Conservation (phyloP, 1,284 basidiomycete species). For the Puccinia novopanici region DNA sequence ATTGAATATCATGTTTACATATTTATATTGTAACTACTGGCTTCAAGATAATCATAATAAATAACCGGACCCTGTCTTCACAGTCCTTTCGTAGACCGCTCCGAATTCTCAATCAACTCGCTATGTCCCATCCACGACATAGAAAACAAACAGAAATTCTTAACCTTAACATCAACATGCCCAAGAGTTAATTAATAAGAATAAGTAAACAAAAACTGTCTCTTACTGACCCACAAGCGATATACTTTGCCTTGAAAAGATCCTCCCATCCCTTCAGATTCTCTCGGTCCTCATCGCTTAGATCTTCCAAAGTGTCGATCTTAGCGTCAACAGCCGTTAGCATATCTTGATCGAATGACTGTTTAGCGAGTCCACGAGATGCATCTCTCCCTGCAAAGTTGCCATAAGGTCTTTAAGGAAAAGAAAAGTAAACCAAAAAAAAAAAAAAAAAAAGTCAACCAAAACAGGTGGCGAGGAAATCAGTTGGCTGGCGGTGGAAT, state of each 20-base stretch:
- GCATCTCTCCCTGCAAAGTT: slow-evolving; percentile 57
- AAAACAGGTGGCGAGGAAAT: too few species aligned
- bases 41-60: too few species aligned
- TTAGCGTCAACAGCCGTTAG: slow-evolving; percentile 55
- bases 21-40: not conserved
- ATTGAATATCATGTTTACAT: too few species aligned
- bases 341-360: slow-evolving; percentile 56
- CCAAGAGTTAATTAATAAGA: too few species aligned
- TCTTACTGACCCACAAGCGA: slow-evolving; percentile 38
- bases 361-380: slow-evolving; percentile 56
- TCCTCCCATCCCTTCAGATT: slow-evolving; percentile 56
- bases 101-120: slow-evolving; percentile 45
- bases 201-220: not conserved
- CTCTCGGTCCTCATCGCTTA: slow-evolving; percentile 54
- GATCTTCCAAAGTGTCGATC: slow-evolving; percentile 55
- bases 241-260: slow-evolving; percentile 44
- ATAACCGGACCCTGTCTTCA: not conserved
- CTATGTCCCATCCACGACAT: not conserved
- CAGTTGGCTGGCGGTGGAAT: not conserved
- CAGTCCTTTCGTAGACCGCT: slow-evolving; percentile 6
- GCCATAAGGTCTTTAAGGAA: slow-evolving; percentile 17
- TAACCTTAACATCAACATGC: not conserved
- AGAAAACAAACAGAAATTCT: too few species aligned
- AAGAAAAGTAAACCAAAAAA: not conserved
- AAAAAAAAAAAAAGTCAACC: not conserved